Evolutionary conservation across 108 stramenopile genomes (phyloP).

Genomic region (Poteriospumella lacustris): DNA sequence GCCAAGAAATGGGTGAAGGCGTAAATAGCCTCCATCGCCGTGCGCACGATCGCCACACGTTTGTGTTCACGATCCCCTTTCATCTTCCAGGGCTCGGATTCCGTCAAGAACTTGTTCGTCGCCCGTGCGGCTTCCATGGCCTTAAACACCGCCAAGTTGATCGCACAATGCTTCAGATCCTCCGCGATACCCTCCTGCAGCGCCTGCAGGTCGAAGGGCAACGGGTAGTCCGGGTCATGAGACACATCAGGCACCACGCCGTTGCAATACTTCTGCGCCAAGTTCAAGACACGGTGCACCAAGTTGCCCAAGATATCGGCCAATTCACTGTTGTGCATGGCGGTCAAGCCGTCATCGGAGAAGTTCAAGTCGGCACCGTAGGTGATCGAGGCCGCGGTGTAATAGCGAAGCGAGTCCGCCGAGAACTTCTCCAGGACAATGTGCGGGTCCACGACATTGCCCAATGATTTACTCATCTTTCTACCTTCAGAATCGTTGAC

Average conservation of each 20-base stretch:
- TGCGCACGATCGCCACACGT: slow-evolving; percentile 72
- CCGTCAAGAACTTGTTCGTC: slow-evolving; percentile 81
- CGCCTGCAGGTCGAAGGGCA: slow-evolving; percentile 1
- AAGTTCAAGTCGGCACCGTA: slow-evolving; percentile 90
- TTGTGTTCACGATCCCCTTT: slow-evolving; percentile 71
- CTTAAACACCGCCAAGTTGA: background rate
- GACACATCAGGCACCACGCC: slow-evolving; percentile 33
- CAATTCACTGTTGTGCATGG: slow-evolving; percentile 74
- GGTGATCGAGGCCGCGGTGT: slow-evolving; percentile 77
- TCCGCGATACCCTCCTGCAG: background rate
- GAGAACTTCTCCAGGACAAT: slow-evolving; percentile 76
- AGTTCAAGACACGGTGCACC: slow-evolving; percentile 73
- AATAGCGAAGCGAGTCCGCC: slow-evolving; percentile 80
- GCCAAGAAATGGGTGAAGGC: slow-evolving; percentile 79
- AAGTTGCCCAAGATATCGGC: slow-evolving; percentile 90
- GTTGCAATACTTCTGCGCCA: slow-evolving; percentile 79
- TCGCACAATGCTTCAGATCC: background rate
- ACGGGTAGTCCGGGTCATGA: background rate
- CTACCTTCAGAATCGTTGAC: slow-evolving; percentile 70
- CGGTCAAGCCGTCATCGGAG: slow-evolving; percentile 71
- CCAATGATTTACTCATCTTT: slow-evolving; percentile 90
- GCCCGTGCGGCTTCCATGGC: slow-evolving; percentile 67
- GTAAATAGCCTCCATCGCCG: slow-evolving; percentile 85
- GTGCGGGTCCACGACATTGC: slow-evolving; percentile 78
- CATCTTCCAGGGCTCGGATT: slow-evolving; percentile 89